These are phyloP conservation scores for Elymus sibiricus DNA, from an alignment of 176 grass and related monocot genomes.

Conservation along the genomic window DNA sequence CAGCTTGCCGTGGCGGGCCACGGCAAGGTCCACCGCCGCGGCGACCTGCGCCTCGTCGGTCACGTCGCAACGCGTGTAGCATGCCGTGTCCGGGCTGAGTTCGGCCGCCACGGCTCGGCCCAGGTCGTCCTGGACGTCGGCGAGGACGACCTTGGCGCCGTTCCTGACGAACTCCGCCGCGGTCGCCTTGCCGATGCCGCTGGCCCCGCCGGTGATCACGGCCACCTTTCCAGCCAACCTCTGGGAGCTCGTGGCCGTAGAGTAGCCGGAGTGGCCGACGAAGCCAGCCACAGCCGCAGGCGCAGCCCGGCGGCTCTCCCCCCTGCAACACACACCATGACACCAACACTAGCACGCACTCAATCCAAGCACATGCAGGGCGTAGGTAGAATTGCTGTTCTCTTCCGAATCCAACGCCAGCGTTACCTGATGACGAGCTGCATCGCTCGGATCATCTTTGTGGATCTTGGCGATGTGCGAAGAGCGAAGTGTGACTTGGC, in stretches of 20 bases:
- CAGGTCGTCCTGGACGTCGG: not conserved
- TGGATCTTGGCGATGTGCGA: too few relatives aligned
- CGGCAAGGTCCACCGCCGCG: conserved; percentile 44
- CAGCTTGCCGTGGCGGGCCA: conserved; percentile 39
- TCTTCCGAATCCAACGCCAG: not conserved
- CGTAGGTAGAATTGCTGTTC: too few relatives aligned
- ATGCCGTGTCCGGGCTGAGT: not conserved
- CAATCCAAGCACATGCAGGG: too few relatives aligned
- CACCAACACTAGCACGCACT: too few relatives aligned
- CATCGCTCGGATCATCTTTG: not conserved
- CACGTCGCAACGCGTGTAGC: conserved; percentile 51
- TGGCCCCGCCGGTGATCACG: not conserved
- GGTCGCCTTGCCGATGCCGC: not conserved
- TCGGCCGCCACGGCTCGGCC: not conserved
- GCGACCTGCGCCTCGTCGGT: conserved; percentile 50
- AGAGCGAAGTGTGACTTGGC: not conserved
- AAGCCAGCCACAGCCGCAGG: not conserved
- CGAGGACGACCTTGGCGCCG: not conserved
- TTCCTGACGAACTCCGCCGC: not conserved
- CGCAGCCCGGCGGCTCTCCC: not conserved
- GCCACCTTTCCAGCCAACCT: not conserved
- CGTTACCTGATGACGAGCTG: not conserved
- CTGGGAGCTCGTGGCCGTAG: not conserved
- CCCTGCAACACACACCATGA: not conserved
- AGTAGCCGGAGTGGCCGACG: not conserved